These are phyloP conservation scores for Fusarium sp. DNA, from an alignment of 2,329 filamentous ascomycete genomes.

Conservation along the genomic window DNA sequence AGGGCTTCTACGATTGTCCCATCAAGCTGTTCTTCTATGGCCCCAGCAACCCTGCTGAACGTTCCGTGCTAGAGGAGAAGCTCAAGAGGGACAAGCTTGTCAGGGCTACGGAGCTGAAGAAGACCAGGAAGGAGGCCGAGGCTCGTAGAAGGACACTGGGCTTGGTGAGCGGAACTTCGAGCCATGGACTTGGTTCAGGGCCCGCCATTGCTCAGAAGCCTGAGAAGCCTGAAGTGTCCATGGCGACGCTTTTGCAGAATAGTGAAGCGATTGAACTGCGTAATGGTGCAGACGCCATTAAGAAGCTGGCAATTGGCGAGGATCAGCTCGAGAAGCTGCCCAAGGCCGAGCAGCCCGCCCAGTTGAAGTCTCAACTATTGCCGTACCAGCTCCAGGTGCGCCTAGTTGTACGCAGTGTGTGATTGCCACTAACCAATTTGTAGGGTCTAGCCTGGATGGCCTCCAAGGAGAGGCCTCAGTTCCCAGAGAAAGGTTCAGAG, in stretches of 20 bases:
- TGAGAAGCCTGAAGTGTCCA: slow-evolving; percentile 57
- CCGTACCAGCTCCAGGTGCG: slow-evolving; percentile 79
- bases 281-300: slow-evolving; percentile 72
- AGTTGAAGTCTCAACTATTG: slow-evolving; percentile 75
- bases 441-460: slow-evolving; percentile 86
- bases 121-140: slow-evolving; percentile 65
- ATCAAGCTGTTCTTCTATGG: slow-evolving; percentile 78
- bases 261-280: slow-evolving; percentile 77
- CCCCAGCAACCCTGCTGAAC: slow-evolving; percentile 65
- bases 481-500: slow-evolving; percentile 69
- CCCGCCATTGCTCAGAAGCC: slow-evolving; percentile 43
- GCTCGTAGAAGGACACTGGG: slow-evolving; percentile 60
- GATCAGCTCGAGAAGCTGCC: slow-evolving; percentile 77
- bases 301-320: slow-evolving; percentile 79
- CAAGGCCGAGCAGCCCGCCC: slow-evolving; percentile 74
- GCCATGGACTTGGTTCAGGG: slow-evolving; percentile 50
- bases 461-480: slow-evolving; percentile 76
- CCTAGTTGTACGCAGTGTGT: not conserved
- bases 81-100: slow-evolving; percentile 76
- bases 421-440: slow-evolving; percentile 35
- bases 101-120: slow-evolving; percentile 66
- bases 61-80: slow-evolving; percentile 66
- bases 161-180: slow-evolving; percentile 54
- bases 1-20: slow-evolving; percentile 78
- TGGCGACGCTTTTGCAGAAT: slow-evolving; percentile 73